Base-by-base conservation (phyloP, 768 basidiomycete species). In the Phanerochaete carnosa region DNA sequence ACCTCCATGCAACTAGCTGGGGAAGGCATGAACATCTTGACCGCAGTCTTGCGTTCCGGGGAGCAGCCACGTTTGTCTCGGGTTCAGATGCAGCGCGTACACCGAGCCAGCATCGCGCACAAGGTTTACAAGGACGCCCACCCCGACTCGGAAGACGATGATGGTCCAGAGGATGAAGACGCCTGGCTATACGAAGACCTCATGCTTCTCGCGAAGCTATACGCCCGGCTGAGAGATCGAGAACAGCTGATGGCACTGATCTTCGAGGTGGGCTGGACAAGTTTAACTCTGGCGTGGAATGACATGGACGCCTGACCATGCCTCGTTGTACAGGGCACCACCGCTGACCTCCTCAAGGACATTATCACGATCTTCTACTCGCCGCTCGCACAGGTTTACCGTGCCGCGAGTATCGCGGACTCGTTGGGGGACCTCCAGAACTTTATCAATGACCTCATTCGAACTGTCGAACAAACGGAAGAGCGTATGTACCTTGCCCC, bases 291-390 rank as follows among this genome's bases (percentile, higher is more conserved):
- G 52, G 45, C 7, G 23, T 9, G 56, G 56, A 32, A 16, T 16
- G 15, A 29, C 30, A 33, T 55, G 37, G 54, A 33, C 37, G 45
- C 19, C 50, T 45, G 37, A 54, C 53, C 16, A 45, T 22, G 22
- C 35, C 32, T 11, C 15, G 12, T 43, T 16, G 16, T 39, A 2
- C 57, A 98, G 95, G 95, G 97, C 23, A 88, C 88, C 47, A 98
- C 97, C 0, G 88, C 96, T 1, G 97, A 98, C 33, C 79, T 99
- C 26, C 77, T 99, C 68, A 98, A 95, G 74, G 97, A 99, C 72
- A 98, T 99, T 61, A 94, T 99, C 67, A 98, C 97, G 22, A 98
- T 99, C 60, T 99, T 99, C 74, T 99, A 99, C 73, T 77, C 95
- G 0, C 97, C 97, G 1, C 78, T 99, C 26, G 97, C 97, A 1